Conservation (phyloP, 768 basidiomycete species). For the Boletellus emodensis region DNA sequence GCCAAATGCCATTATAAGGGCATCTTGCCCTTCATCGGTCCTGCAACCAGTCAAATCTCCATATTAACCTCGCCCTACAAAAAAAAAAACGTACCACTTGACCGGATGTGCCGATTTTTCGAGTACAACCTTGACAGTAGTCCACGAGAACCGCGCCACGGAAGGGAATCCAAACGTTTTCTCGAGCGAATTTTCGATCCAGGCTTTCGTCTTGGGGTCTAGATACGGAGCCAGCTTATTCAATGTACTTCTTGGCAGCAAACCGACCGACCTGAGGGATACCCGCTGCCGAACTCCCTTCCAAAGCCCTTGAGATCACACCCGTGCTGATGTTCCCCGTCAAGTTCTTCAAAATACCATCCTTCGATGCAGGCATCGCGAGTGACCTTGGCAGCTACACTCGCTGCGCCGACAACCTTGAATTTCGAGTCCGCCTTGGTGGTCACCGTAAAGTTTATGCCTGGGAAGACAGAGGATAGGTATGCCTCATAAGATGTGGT, state of each 20-base stretch:
- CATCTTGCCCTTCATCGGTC: constrained; percentile 81
- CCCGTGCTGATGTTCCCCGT: constrained; percentile 12
- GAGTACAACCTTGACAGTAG: constrained; percentile 80
- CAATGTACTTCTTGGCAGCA: neutral
- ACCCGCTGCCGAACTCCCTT: constrained; percentile 70
- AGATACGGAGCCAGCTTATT: constrained; percentile 1
- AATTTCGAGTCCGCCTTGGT: constrained; percentile 94
- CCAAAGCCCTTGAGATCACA: constrained; percentile 26
- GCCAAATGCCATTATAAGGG: constrained; percentile 72
- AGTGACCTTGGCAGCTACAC: constrained; percentile 97
- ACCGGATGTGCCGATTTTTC: constrained; percentile 76
- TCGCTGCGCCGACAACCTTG: constrained; percentile 96
- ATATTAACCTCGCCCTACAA: neutral
- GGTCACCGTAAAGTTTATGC: constrained; percentile 82
- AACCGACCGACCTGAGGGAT: constrained; percentile 67
- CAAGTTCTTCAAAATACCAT: constrained; percentile 76
- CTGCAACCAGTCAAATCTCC: constrained; percentile 35
- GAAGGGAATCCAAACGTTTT: constrained; percentile 91
- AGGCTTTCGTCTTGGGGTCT: constrained; percentile 93
- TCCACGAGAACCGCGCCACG: constrained; percentile 92
- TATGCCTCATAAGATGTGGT: constrained; percentile 82
- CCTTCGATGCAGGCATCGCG: constrained; percentile 84
- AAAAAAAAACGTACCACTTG: constrained; percentile 62
- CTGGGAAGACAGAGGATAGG: constrained; percentile 76
- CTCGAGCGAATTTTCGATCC: constrained; percentile 73